Conservation (phyloP, 2,329 filamentous ascomycete species). For the Trichocomaceae sp. region DNA sequence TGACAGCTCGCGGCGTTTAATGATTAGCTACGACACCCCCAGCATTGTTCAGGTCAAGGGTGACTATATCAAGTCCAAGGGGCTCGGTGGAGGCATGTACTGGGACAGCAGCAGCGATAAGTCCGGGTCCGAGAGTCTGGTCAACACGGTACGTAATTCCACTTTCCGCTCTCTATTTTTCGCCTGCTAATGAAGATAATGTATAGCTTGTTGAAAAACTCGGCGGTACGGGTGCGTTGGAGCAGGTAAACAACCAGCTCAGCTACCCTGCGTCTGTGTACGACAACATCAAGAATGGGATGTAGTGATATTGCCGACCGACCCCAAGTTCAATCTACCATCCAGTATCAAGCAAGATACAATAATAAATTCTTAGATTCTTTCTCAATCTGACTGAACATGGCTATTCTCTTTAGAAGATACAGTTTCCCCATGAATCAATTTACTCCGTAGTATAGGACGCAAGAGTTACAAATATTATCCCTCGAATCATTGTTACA, state of each 20-base stretch:
- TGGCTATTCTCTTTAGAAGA: too few species aligned
- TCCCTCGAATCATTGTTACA: too few species aligned
- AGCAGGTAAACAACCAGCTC: constrained; percentile 43
- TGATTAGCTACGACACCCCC: constrained; percentile 70
- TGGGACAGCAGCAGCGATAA: constrained; percentile 84
- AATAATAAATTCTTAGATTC: not conserved
- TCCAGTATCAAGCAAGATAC: not conserved
- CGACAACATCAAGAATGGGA: constrained; percentile 45
- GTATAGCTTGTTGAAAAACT: constrained; percentile 27
- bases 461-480: too few species aligned
- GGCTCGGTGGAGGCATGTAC: constrained; percentile 91
- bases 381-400: too few species aligned
- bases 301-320: not conserved
- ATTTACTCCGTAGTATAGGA: too few species aligned
- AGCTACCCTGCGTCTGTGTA: constrained; percentile 49
- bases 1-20: constrained; percentile 49
- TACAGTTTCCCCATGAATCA: too few species aligned
- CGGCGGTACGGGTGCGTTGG: constrained; percentile 34
- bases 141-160: constrained; percentile 42
- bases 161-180: not conserved
- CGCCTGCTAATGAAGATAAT: constrained; percentile 1
- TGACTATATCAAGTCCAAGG: constrained; percentile 58
- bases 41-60: constrained; percentile 49
- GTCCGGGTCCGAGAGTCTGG: constrained; percentile 58
- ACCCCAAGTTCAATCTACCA: not conserved